phyloP scores from a whole-genome alignment of 345 rosid species.

The Noccaea bulbosa region DNA sequence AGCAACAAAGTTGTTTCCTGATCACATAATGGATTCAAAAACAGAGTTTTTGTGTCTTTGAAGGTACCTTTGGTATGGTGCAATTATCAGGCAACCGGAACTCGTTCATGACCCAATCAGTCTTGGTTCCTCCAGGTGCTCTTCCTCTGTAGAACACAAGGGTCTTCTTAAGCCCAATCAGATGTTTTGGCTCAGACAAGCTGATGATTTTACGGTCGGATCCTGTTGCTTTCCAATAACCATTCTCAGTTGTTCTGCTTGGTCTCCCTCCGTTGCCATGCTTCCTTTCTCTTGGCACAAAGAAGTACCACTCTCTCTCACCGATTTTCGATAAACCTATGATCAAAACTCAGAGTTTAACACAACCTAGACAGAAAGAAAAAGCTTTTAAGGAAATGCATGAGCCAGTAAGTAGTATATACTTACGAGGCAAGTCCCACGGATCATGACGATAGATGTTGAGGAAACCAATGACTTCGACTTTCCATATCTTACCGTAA shows the following conservation, averaged over 20 bases:
- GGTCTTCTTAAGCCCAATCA: slow-evolving; percentile 80
- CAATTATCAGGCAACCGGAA: slow-evolving; percentile 81
- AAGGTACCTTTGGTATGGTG: slow-evolving; percentile 65
- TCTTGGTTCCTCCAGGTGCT: slow-evolving; percentile 88
- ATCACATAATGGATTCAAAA: too few species aligned
- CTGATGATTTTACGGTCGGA: slow-evolving; percentile 80
- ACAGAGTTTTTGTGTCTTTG: background rate
- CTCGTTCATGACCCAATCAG: slow-evolving; percentile 99
- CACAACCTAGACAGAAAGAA: background rate
- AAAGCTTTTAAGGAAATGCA: slow-evolving; percentile 1
- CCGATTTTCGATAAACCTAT: slow-evolving; percentile 76
- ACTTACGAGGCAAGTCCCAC: slow-evolving; percentile 75
- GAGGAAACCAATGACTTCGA: slow-evolving; percentile 63
- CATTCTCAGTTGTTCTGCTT: slow-evolving; percentile 76
- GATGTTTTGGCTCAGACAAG: slow-evolving; percentile 66
- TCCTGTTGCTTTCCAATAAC: slow-evolving; percentile 99
- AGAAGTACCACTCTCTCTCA: slow-evolving; percentile 95
- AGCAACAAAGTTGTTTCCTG: slow-evolving; percentile 13
- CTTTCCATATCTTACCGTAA: slow-evolving; percentile 50
- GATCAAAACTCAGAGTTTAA: slow-evolving; percentile 1
- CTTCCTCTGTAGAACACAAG: slow-evolving; percentile 91
- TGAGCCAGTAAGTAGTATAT: background rate
- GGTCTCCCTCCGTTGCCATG: slow-evolving; percentile 89
- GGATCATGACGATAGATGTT: slow-evolving; percentile 85
- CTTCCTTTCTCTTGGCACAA: slow-evolving; percentile 90